Percentiles rank a stretch among this genome's conserved stretches.
These are phyloP conservation scores for Acanthamoeba royreba DNA, from an alignment of 208 protist species.

Conservation along the genomic window DNA sequence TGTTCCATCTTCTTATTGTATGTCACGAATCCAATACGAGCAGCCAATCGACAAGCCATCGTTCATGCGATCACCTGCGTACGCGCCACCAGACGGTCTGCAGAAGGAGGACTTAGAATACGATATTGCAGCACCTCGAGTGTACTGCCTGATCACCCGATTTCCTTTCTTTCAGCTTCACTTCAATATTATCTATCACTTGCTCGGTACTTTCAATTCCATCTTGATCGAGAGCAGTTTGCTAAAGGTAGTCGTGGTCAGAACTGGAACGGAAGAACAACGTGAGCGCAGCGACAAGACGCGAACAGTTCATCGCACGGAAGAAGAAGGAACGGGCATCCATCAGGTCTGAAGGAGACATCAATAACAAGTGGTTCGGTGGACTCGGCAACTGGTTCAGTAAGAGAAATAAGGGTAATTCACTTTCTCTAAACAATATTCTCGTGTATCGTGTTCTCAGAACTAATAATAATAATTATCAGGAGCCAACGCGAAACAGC, in stretches of 20 bases:
- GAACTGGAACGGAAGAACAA: background rate
- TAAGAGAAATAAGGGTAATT: background rate
- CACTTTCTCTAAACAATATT: background rate
- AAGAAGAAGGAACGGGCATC: background rate
- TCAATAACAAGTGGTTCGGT: background rate
- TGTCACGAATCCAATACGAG: background rate
- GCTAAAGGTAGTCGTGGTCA: background rate
- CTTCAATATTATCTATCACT: background rate
- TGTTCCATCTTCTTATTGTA: background rate
- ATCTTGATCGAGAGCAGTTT: background rate
- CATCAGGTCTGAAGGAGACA: background rate
- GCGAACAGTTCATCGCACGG: background rate
- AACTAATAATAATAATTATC: no score
- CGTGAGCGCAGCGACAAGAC: background rate
- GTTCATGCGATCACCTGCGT: background rate
- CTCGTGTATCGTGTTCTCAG: no score
- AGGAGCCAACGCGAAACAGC: no score
- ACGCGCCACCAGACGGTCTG: background rate
- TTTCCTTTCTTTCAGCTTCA: constrained; percentile 37
- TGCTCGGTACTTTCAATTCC: background rate
- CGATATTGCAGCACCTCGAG: background rate
- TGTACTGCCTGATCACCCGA: constrained; percentile 11
- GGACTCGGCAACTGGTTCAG: background rate
- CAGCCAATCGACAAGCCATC: background rate
- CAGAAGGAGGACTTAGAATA: background rate